These are phyloP conservation scores for Ulmus americana DNA, from an alignment of 331 rosid genomes.

Conservation along the genomic window DNA sequence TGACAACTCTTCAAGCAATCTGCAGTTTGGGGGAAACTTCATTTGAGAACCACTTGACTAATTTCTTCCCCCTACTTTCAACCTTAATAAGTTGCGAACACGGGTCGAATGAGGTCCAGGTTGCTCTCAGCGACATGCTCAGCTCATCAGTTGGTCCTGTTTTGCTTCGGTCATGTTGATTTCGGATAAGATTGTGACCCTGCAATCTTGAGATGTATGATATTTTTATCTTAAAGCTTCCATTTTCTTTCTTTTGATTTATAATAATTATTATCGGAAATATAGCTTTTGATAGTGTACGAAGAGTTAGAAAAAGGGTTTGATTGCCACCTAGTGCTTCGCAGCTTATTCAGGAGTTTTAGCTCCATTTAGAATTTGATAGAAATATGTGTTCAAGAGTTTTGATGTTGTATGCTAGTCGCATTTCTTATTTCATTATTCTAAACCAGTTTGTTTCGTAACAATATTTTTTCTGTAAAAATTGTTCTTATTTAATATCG, in stretches of 20 bases:
- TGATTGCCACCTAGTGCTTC: slow-evolving; percentile 34
- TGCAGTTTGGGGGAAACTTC: slow-evolving; percentile 65
- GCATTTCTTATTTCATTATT: slow-evolving; percentile 6
- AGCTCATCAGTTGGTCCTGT: slow-evolving; percentile 80
- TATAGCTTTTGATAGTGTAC: slow-evolving; percentile 37
- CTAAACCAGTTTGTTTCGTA: slow-evolving; percentile 14
- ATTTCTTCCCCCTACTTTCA: slow-evolving; percentile 74
- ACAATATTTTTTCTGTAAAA: slow-evolving; percentile 5
- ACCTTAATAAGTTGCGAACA: slow-evolving; percentile 87
- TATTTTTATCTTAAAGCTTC: slow-evolving; percentile 40
- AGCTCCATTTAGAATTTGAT: slow-evolving; percentile 27
- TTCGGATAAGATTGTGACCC: slow-evolving; percentile 30
- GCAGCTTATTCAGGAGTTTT: slow-evolving; percentile 31
- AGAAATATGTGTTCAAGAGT: slow-evolving; percentile 25
- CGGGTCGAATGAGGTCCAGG: slow-evolving; percentile 83
- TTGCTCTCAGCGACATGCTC: slow-evolving; percentile 85
- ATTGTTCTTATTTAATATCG: neutral
- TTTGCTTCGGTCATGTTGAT: slow-evolving; percentile 71
- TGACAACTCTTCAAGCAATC: slow-evolving; percentile 82
- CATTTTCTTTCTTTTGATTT: slow-evolving; percentile 17
- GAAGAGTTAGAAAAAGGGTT: slow-evolving; percentile 47
- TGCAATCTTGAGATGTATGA: slow-evolving; percentile 46
- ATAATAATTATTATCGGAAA: slow-evolving; percentile 35
- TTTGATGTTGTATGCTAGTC: slow-evolving; percentile 39
- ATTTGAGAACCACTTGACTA: slow-evolving; percentile 62